A percentile compares a stretch with the other conserved stretches of the same genome.
Conservation (phyloP, 306 rosid species). For the Neltuma alba region DNA sequence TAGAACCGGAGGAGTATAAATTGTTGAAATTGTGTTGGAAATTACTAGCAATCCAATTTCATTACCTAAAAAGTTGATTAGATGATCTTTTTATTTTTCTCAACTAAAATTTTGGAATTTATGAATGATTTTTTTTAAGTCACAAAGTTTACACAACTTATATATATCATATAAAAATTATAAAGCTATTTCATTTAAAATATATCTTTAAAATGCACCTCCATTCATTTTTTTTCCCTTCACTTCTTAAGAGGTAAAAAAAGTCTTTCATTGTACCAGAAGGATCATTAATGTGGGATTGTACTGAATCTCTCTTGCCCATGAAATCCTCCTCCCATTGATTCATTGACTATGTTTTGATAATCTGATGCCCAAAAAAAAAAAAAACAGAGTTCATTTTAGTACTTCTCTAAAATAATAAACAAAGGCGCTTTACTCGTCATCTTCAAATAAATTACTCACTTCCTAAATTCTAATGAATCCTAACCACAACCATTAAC, state of each 20-base stretch:
- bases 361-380: no score
- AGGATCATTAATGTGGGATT: neutral
- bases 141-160: no score
- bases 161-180: neutral
- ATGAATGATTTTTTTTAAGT: no score
- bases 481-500: neutral
- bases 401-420: neutral
- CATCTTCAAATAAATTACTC: neutral
- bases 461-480: neutral
- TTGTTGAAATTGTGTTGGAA: no score
- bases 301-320: neutral
- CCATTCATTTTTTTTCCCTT: neutral
- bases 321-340: neutral
- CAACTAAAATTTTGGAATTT: no score
- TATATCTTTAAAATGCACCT: neutral
- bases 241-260: neutral
- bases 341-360: neutral
- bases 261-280: neutral
- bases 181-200: no score
- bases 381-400: neutral
- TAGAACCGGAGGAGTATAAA: no score
- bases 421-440: neutral
- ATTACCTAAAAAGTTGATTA: no score
- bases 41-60: no score
- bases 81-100: no score